These are phyloP conservation scores for Simplicillium aogashimaense DNA, from an alignment of 2,329 filamentous ascomycete genomes.

Conservation along the genomic window DNA sequence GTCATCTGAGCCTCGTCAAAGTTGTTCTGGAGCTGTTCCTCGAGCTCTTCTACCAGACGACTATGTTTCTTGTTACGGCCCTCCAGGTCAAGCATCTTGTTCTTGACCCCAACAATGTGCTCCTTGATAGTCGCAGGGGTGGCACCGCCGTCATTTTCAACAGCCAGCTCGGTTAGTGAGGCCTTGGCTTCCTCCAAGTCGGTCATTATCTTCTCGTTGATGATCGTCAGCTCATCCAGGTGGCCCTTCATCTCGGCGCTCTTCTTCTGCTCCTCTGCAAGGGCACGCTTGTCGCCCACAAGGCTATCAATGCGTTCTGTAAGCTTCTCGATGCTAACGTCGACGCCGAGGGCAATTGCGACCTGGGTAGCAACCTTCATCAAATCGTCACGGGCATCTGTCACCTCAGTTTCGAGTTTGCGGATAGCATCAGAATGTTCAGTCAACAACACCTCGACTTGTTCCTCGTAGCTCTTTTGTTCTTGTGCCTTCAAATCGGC, in stretches of 20 bases:
- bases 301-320: conserved; percentile 50
- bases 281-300: conserved; percentile 47
- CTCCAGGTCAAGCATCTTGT: conserved; percentile 53
- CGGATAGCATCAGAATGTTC: conserved; percentile 49
- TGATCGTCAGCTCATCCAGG: conserved; percentile 44
- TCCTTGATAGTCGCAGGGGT: conserved; percentile 39
- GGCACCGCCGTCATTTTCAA: conserved; percentile 33
- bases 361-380: conserved; percentile 56
- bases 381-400: conserved; percentile 56
- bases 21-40: conserved; percentile 90
- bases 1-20: conserved; percentile 85
- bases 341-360: conserved; percentile 46
- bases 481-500: conserved; percentile 36
- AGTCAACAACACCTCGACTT: conserved; percentile 46
- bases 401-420: conserved; percentile 51
- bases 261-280: conserved; percentile 49
- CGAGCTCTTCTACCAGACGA: conserved; percentile 85
- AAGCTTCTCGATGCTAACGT: conserved; percentile 59
- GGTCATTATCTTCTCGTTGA: conserved; percentile 48
- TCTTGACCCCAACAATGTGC: conserved; percentile 52
- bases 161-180: conserved; percentile 39
- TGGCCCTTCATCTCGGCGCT: conserved; percentile 44
- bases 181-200: conserved; percentile 53
- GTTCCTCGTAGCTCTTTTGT: conserved; percentile 45
- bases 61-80: conserved; percentile 80